Evolutionary conservation across 2,329 filamentous ascomycete genomes (phyloP), one percentile per base, ranked within the genome.

Genomic region (Hansfordia pulvinata): DNA sequence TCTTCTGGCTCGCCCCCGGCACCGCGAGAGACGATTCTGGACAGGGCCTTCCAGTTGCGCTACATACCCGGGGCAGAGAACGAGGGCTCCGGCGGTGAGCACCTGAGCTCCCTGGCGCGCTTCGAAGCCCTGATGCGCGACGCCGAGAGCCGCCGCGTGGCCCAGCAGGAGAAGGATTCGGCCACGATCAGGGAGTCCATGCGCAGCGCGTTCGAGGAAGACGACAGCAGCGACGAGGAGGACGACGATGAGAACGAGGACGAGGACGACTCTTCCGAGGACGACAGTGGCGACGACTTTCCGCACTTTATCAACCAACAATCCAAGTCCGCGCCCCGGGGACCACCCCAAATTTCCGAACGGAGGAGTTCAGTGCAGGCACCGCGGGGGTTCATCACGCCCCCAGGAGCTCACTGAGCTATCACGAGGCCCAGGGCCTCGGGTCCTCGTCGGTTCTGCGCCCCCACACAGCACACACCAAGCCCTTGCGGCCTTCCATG

Each of bases 121-220:
- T 78, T 77, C 28, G 73, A 77, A 28, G 72, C 71, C 3, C 46
- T 78, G 22, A 77, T 78, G 73, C 56, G 60, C 13, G 67, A 76
- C 36, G 55, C 56, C 12, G 73, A 77, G 20, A 58, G 62, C 30
- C 63, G 58, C 27, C 51, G 56, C 30, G 53, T 52, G 37, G 52
- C 53, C 25, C 51, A 51, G 16, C 51, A 57, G n/a, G n/a, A n/a
- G 21, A 49, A 52, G 7, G 40, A 45, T 13, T 42, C 42, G 26
- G 31, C 34, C n/a, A 41, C 41, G 16, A 38, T 42, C 9, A 49
- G 52, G 8, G 44, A 52, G 22, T 31, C 42, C 8, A 50, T 53
- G 4, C 41, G 53, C 27, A 70, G 63, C 36, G 58, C 58, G 2
- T 69, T 64, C 48, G 65, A 70, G 22, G 44, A 58, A 16, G 61